A percentile compares a stretch with the other conserved stretches of the same genome.
Conservation (phyloP, 192 early-diverging fungal genomes). For the Umbelopsis ramanniana region DNA sequence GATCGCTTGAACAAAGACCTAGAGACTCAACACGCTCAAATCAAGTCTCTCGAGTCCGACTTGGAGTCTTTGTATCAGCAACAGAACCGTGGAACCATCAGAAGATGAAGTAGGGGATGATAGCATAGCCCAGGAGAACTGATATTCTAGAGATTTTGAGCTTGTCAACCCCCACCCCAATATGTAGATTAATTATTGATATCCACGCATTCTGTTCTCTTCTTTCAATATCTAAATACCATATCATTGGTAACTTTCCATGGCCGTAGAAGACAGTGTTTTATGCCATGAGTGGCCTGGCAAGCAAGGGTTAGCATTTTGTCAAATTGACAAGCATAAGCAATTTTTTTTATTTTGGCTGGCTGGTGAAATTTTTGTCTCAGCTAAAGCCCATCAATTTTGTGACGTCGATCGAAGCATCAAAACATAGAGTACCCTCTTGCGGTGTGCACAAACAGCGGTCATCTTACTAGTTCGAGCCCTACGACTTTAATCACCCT, state of each 20-base stretch:
- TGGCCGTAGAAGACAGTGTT: neutral
- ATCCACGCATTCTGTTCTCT: neutral
- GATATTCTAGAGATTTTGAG: neutral
- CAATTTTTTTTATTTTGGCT: neutral
- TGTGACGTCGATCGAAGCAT: constrained; percentile 22
- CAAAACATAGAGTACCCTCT: constrained; percentile 10
- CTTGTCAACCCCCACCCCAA: neutral
- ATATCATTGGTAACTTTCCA: neutral
- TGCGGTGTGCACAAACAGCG: neutral
- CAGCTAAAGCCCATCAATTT: neutral
- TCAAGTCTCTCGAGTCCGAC: constrained; percentile 93
- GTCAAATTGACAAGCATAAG: no score
- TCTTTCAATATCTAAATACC: constrained; percentile 9
- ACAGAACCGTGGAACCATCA: constrained; percentile 35
- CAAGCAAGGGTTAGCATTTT: no score
- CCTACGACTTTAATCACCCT: constrained; percentile 5
- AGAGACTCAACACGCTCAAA: constrained; percentile 90
- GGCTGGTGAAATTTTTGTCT: neutral
- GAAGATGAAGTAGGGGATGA: constrained; percentile 12
- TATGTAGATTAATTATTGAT: neutral
- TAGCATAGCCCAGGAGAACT: neutral
- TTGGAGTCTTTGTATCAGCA: constrained; percentile 51
- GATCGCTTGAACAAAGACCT: constrained; percentile 99
- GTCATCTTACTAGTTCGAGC: constrained; percentile 22
- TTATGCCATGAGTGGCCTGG: no score